Evolutionary conservation across 805 yeast species (phyloP), one percentile per base, ranked within the genome.

Genomic region (Wickerhamiella australiensis): DNA sequence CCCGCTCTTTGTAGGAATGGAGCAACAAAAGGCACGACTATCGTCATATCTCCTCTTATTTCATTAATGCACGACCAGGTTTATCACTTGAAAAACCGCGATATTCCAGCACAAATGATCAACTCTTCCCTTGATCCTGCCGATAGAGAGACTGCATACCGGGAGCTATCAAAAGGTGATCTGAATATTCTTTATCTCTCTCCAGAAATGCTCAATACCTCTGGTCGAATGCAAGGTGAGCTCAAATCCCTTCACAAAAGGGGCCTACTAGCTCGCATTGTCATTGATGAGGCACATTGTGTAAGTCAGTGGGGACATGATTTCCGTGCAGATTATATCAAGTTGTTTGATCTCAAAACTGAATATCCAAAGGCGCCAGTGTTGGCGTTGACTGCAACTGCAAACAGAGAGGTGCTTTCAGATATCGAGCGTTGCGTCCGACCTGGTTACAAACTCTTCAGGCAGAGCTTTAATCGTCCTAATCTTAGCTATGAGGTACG

Each of bases 241-340:
- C 78, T 92, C 49, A 65, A 71, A 9, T 70, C 65, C 46, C 67
- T 92, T 6, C 71, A 82, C 61, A 67, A 70, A 15, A 72, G 71
- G 25, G 68, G 73, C 12, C 68, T 69, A 57, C 68, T 92, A 33
- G 95, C 96, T 0, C 71, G 97, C 49, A 74, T 92, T 35, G 95
- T 92, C 9, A 86, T 92, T 42, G 98, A 92, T 67, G 98, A 86
- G 62, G 98, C 98, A 0, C 98, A 92, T 67, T 92, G 98, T 73
- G 94, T 92, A 42, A 85, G 95, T 47, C 82, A 94, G 9, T 92
- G 98, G 98, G 98, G 98, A 18, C 98, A 92, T 65, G 98, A 92
- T 65, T 92, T 92, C 64, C 73, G 98, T 47, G 96, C 97, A 0
- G 97, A 92, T 64, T 92, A 92, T 67, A 85, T 87, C 58, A 82